phyloP scores from a whole-genome alignment of 2,329 filamentous ascomycete genomes.

The Colletotrichum plurivorum region DNA sequence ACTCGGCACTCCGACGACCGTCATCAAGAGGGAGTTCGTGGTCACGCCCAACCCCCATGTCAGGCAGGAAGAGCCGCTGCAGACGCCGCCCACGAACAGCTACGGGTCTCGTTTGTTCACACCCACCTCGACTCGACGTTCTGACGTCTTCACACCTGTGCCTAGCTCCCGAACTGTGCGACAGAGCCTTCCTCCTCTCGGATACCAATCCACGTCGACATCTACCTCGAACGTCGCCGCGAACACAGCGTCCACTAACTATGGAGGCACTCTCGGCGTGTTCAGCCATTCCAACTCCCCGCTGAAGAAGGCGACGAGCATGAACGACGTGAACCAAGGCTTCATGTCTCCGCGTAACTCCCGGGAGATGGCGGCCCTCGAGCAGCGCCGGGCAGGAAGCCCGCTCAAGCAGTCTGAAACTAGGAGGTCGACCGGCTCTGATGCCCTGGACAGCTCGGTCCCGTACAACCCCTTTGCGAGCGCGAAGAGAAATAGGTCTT shows the following conservation, averaged over 20 bases:
- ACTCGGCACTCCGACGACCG: conserved; percentile 68
- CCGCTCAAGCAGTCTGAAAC: conserved; percentile 55
- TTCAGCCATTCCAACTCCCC: conserved; percentile 87
- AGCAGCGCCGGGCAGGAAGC: conserved; percentile 62
- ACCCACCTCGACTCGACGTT: conserved; percentile 44
- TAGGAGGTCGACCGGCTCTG: conserved; percentile 44
- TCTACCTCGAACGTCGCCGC: conserved; percentile 44
- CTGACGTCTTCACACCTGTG: conserved; percentile 53
- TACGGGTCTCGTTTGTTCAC: conserved; percentile 40
- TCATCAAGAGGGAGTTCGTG: conserved; percentile 82
- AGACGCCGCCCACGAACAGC: conserved; percentile 31
- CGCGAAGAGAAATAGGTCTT: conserved; percentile 51
- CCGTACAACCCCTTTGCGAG: conserved; percentile 56
- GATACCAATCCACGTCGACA: conserved; percentile 45
- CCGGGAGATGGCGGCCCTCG: conserved; percentile 72
- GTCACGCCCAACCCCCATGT: conserved; percentile 87
- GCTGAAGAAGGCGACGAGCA: conserved; percentile 80
- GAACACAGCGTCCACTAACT: conserved; percentile 46
- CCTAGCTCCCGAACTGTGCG: conserved; percentile 48
- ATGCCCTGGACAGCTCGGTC: conserved; percentile 38
- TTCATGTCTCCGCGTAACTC: conserved; percentile 69
- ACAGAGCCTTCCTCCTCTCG: conserved; percentile 53
- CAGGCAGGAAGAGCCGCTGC: conserved; percentile 69
- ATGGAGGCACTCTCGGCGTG: conserved; percentile 84
- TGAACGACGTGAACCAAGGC: conserved; percentile 68